These are phyloP conservation scores for Irpex sp. DNA, from an alignment of 1,284 basidiomycete species.

Conservation along the genomic window DNA sequence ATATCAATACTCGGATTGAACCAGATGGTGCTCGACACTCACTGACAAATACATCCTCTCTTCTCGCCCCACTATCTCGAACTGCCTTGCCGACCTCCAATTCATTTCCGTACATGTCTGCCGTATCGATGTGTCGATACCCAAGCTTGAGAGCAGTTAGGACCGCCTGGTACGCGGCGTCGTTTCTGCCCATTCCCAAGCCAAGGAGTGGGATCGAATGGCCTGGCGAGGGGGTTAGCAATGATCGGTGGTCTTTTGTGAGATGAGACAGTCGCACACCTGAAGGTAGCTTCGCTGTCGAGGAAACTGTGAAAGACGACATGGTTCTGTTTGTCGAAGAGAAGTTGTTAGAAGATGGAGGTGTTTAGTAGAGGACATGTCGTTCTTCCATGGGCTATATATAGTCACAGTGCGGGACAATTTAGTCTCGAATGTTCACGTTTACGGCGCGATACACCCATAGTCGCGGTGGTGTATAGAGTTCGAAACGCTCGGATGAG, in stretches of 20 bases:
- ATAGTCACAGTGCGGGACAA: too few relatives aligned
- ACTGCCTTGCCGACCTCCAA: conserved; percentile 55
- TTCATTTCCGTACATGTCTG: conserved; percentile 72
- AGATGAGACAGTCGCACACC: background rate
- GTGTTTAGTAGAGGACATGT: too few relatives aligned
- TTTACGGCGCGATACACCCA: too few relatives aligned
- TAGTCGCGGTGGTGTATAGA: too few relatives aligned
- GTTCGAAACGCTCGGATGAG: too few relatives aligned
- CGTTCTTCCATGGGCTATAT: too few relatives aligned
- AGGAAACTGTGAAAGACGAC: background rate
- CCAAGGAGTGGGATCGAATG: conserved; percentile 67
- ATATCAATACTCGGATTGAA: too few relatives aligned
- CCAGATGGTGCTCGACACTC: conserved; percentile 17
- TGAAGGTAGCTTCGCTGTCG: background rate
- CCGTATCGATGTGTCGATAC: conserved; percentile 65
- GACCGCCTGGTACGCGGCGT: conserved; percentile 50
- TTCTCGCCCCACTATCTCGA: conserved; percentile 40
- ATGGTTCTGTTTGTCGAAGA: too few relatives aligned
- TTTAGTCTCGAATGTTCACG: too few relatives aligned
- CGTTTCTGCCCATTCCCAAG: conserved; percentile 77
- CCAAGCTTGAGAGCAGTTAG: conserved; percentile 62
- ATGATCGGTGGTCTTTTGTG: background rate
- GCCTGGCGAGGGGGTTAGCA: conserved; percentile 25
- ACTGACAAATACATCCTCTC: conserved; percentile 68
- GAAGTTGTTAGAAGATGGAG: background rate